Conservation (phyloP, 257 asterid species). For the Solanum arcanum region DNA sequence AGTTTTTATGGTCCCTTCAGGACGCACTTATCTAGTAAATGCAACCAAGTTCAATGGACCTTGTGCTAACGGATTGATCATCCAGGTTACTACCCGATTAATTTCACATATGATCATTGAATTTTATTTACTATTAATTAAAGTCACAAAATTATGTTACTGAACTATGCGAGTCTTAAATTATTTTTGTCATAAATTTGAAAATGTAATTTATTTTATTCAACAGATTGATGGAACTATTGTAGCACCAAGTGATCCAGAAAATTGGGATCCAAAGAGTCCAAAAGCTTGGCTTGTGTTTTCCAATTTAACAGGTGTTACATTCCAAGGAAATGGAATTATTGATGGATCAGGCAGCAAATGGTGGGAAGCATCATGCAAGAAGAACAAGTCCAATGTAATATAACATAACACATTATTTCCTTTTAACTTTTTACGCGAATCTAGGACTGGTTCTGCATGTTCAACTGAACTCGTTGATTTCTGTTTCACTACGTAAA, state of each 20-base stretch:
- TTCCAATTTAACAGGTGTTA: constrained; percentile 37
- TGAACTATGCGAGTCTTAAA: background rate
- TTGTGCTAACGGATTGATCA: constrained; percentile 43
- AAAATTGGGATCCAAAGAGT: constrained; percentile 70
- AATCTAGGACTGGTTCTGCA: background rate
- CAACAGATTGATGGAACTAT: constrained; percentile 82
- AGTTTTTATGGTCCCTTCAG: constrained; percentile 62
- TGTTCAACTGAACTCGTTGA: background rate
- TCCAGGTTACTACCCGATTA: constrained; percentile 44
- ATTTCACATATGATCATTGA: background rate
- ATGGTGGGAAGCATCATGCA: constrained; percentile 99
- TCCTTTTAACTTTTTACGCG: background rate
- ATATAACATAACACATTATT: background rate
- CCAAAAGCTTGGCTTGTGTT: constrained; percentile 68
- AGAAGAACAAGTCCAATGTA: constrained; percentile 76
- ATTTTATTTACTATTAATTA: background rate
- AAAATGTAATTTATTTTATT: background rate
- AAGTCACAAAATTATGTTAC: background rate
- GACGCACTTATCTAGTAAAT: constrained; percentile 48
- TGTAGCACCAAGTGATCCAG: constrained; percentile 76
- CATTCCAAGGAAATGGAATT: constrained; percentile 79
- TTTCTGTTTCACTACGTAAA: background rate
- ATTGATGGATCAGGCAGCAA: constrained; percentile 92
- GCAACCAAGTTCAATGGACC: constrained; percentile 84
- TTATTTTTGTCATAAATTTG: background rate